Evolutionary conservation across 192 early-diverging fungal genomes (phyloP).

Genomic region (Coemansia sp.): DNA sequence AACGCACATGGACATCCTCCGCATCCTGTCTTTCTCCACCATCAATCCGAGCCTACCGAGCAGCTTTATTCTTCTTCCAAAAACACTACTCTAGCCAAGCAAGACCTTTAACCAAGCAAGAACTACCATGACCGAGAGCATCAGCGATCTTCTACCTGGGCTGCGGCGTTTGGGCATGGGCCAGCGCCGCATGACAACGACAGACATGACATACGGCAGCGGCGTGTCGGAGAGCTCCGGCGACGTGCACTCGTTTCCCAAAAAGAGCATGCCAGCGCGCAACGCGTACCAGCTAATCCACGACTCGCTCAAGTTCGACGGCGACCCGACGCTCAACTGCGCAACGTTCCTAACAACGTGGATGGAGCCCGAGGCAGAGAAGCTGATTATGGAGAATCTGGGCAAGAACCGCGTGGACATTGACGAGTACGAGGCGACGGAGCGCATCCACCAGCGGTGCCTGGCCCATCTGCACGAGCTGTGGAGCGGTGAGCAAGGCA

Average conservation of each 20-base stretch:
- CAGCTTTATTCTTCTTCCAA: no score
- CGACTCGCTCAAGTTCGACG: constrained; percentile 75
- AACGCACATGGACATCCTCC: neutral
- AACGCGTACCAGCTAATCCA: constrained; percentile 73
- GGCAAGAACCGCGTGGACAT: constrained; percentile 74
- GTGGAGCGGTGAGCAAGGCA: constrained; percentile 57
- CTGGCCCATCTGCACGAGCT: constrained; percentile 69
- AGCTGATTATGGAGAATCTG: constrained; percentile 72
- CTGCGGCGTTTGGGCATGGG: constrained; percentile 35
- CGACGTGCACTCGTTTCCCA: constrained; percentile 36
- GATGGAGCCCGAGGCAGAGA: constrained; percentile 81
- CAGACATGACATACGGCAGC: constrained; percentile 46
- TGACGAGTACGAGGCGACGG: constrained; percentile 70
- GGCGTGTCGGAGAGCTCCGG: constrained; percentile 21
- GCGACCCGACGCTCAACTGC: constrained; percentile 73
- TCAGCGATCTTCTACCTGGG: constrained; percentile 38
- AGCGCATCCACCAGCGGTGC: constrained; percentile 65
- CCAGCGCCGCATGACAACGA: constrained; percentile 14
- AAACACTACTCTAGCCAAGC: neutral
- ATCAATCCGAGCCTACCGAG: no score
- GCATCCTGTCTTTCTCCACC: neutral
- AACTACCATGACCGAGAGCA: constrained; percentile 26
- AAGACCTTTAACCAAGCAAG: neutral
- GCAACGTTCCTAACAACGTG: constrained; percentile 78
- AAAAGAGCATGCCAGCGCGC: constrained; percentile 47